Conservation (phyloP, 2,329 filamentous ascomycete species). For the Emericellopsis cladophorae region DNA sequence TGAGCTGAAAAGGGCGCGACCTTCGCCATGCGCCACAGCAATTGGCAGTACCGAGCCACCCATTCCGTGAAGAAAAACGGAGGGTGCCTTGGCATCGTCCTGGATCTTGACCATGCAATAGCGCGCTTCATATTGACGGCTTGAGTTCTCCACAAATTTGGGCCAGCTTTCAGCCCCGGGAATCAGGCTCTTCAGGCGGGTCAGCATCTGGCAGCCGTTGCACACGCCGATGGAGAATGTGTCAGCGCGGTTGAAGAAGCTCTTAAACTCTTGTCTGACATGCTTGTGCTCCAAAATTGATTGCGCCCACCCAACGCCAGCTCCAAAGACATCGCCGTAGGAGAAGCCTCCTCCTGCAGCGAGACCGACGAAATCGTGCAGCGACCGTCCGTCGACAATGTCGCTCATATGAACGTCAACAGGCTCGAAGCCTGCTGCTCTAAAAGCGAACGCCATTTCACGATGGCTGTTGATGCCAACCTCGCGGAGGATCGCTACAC, state of each 20-base stretch:
- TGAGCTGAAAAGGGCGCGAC: conserved; percentile 60
- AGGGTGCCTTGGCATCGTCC: conserved; percentile 41
- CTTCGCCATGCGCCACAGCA: conserved; percentile 83
- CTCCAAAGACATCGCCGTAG: conserved; percentile 74
- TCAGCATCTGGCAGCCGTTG: conserved; percentile 95
- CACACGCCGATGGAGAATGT: conserved; percentile 92
- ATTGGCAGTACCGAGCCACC: conserved; percentile 70
- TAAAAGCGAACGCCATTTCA: conserved; percentile 98
- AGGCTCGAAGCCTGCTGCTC: conserved; percentile 77
- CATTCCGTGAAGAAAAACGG: conserved; percentile 91
- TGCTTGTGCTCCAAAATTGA: conserved; percentile 78
- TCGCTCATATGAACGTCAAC: conserved; percentile 97
- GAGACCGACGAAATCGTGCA: conserved; percentile 74
- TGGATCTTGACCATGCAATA: conserved; percentile 70
- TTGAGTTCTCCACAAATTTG: conserved; percentile 71
- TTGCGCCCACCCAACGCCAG: conserved; percentile 94
- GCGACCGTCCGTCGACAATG: conserved; percentile 65
- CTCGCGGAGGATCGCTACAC: conserved; percentile 86
- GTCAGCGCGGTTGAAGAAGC: conserved; percentile 77
- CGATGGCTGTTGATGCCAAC: conserved; percentile 91
- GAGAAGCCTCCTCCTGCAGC: conserved; percentile 97
- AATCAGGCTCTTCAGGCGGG: conserved; percentile 65
- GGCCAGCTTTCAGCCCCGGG: conserved; percentile 79
- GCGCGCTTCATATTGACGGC: conserved; percentile 82
- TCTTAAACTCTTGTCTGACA: conserved; percentile 61